Evolutionary conservation across 2,329 filamentous ascomycete species (phyloP).

Genomic region (Claviceps quebecensis): DNA sequence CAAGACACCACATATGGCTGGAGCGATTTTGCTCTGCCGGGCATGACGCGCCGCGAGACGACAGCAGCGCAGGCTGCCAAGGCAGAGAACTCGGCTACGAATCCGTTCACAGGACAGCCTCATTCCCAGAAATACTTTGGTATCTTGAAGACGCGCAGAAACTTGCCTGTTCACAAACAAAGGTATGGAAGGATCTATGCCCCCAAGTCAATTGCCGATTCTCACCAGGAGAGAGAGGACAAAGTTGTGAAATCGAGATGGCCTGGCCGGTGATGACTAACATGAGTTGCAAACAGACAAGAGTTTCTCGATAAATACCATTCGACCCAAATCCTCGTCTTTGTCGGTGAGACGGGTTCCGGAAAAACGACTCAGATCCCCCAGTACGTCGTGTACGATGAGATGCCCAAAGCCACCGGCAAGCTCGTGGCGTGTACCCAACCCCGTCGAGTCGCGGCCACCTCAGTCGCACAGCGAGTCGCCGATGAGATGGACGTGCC

Average conservation of each 20-base stretch:
- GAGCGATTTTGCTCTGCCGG: constrained; percentile 39
- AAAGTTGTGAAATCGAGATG: background rate
- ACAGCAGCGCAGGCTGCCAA: constrained; percentile 59
- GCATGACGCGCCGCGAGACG: constrained; percentile 64
- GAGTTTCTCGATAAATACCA: constrained; percentile 94
- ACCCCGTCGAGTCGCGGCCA: constrained; percentile 91
- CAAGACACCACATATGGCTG: constrained; percentile 32
- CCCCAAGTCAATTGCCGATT: background rate
- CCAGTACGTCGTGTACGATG: constrained; percentile 95
- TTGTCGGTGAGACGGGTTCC: constrained; percentile 97
- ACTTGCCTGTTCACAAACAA: constrained; percentile 85
- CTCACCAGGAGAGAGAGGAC: background rate
- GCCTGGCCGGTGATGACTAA: background rate
- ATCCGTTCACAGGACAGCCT: constrained; percentile 68
- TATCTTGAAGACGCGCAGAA: constrained; percentile 71
- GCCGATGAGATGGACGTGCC: constrained; percentile 91
- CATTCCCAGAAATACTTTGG: constrained; percentile 79
- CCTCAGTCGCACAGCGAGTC: constrained; percentile 97
- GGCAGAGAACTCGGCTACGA: constrained; percentile 68
- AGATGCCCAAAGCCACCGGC: constrained; percentile 69
- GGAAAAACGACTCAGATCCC: constrained; percentile 99
- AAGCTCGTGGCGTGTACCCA: constrained; percentile 97
- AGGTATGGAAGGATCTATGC: constrained; percentile 36
- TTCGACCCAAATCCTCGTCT: constrained; percentile 87
- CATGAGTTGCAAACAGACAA: constrained; percentile 36